Conservation (phyloP, 2,329 filamentous ascomycete species). For the Colletotrichum nymphaeae region DNA sequence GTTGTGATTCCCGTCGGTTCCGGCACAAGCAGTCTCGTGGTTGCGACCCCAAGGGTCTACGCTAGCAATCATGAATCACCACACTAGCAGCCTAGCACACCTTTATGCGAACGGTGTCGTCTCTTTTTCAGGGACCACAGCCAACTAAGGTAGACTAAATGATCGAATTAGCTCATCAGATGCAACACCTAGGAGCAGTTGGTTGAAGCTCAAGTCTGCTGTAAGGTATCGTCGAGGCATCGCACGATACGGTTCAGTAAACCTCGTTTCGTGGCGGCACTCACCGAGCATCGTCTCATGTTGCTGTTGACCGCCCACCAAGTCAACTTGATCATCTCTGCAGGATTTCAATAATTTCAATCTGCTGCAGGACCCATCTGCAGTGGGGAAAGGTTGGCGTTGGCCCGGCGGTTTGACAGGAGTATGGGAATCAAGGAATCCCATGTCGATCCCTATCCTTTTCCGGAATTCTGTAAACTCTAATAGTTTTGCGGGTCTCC, state of each 20-base stretch:
- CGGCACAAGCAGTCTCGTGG: conserved; percentile 3
- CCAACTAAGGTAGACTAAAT: neutral
- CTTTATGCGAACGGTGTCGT: neutral
- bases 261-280: neutral
- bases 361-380: conserved; percentile 16
- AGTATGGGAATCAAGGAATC: conserved; percentile 34
- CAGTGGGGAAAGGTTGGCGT: conserved; percentile 6
- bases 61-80: conserved; percentile 14
- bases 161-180: neutral
- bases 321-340: conserved; percentile 9
- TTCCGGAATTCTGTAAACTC: conserved; percentile 25
- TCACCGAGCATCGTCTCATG: conserved; percentile 21
- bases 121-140: neutral
- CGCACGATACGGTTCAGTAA: neutral
- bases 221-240: neutral
- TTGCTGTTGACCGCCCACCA: conserved; percentile 5
- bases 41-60: neutral
- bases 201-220: neutral
- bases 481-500: conserved; percentile 31
- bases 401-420: conserved; percentile 9
- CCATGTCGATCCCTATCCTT: conserved; percentile 29
- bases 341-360: conserved; percentile 25
- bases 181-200: neutral
- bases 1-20: neutral
- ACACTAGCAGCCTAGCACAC: neutral